These are phyloP conservation scores for Colletotrichum sp. DNA, from an alignment of 2,329 filamentous ascomycete species.

Conservation along the genomic window DNA sequence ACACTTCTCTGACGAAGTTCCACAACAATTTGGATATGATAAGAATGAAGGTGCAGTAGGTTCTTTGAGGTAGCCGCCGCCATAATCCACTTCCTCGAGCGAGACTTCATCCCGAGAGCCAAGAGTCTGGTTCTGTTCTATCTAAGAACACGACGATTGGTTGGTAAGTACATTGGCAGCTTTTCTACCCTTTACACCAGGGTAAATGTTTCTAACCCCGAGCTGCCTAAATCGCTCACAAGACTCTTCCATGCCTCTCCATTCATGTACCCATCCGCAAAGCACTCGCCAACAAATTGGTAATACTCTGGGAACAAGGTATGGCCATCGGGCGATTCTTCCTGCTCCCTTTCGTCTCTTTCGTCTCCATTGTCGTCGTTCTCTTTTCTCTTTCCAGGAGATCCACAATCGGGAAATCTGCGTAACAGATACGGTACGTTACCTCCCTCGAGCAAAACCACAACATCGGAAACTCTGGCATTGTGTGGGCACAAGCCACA, in stretches of 20 bases:
- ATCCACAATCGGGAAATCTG: no score
- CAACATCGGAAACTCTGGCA: no score
- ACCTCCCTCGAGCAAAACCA: no score
- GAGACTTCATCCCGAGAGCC: neutral
- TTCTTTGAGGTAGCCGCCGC: neutral
- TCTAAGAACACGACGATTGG: neutral
- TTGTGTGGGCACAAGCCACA: no score
- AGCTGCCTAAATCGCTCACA: neutral
- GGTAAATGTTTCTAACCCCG: neutral
- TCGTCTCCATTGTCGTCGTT: rapidly evolving
- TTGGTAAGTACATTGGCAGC: neutral
- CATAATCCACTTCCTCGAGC: neutral
- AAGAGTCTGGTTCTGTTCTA: neutral
- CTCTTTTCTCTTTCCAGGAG: no score
- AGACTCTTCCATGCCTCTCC: neutral
- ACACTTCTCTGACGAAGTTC: neutral
- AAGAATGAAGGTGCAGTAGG: neutral
- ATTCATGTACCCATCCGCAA: neutral
- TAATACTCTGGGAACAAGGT: no score
- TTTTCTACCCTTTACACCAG: neutral
- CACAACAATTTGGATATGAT: neutral
- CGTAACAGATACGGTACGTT: no score
- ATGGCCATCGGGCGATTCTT: no score
- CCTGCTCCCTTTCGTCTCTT: no score
- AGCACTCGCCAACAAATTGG: neutral